Percentiles rank a stretch among this genome's conserved stretches.
Conservation (phyloP, 164 flowering plant species). For the Nelumbo lutea region DNA sequence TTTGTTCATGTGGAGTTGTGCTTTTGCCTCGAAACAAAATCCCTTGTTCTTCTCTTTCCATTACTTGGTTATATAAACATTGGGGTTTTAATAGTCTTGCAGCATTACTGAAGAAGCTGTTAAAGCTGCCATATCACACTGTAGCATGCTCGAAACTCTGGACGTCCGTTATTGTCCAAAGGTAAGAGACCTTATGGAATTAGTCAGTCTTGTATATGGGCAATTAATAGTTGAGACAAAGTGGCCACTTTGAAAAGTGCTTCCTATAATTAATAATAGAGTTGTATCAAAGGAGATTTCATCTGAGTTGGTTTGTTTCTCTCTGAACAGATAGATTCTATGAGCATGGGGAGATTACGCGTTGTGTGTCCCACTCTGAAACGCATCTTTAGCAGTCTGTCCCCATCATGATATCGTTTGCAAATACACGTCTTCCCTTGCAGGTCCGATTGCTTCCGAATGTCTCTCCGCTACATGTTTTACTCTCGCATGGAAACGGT, state of each 20-base stretch:
- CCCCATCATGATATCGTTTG: conserved; percentile 20
- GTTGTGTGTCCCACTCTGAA: conserved; percentile 73
- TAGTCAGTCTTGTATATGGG: not conserved
- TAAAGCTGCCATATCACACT: conserved; percentile 69
- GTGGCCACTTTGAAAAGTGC: too few species aligned
- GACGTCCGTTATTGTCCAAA: conserved; percentile 90
- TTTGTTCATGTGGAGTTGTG: too few species aligned
- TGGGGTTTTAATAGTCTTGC: conserved; percentile 56
- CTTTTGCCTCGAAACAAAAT: not conserved
- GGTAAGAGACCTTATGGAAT: conserved; percentile 34
- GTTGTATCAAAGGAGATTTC: too few species aligned
- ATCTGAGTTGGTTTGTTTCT: too few species aligned
- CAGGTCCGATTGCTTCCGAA: not conserved
- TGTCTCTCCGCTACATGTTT: not conserved
- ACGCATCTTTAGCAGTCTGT: conserved; percentile 77
- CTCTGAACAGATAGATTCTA: conserved; percentile 39
- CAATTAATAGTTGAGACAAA: too few species aligned
- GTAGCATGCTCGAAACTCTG: conserved; percentile 87
- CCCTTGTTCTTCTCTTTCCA: not conserved
- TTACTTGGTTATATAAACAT: not conserved
- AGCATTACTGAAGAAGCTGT: conserved; percentile 61
- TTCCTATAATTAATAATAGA: too few species aligned
- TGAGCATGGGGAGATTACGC: conserved; percentile 61
- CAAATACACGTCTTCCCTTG: not conserved
- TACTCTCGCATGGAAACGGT: not conserved